phyloP scores from a whole-genome alignment of 2,329 filamentous ascomycete genomes.

The Aspergillus udagawae region DNA sequence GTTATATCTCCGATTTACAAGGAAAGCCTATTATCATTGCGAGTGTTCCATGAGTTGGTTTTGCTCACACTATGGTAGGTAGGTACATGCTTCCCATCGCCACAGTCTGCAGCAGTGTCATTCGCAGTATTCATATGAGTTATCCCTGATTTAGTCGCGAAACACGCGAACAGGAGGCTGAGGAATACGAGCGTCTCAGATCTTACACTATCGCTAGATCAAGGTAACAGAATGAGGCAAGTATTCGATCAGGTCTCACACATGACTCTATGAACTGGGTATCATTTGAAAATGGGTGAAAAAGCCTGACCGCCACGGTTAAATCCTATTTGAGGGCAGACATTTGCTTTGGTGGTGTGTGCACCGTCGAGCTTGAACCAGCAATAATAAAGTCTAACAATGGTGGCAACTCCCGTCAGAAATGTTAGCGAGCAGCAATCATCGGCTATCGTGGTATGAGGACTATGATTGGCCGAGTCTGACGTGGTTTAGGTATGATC shows the following conservation, averaged over 20 bases:
- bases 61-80: too few species aligned
- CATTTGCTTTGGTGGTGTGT: constrained; percentile 8
- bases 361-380: constrained; percentile 11
- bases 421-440: constrained; percentile 8
- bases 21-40: not conserved
- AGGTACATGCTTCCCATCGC: not conserved
- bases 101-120: not conserved
- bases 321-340: constrained; percentile 3
- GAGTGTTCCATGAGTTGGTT: not conserved
- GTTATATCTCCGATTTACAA: not conserved
- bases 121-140: not conserved
- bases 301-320: not conserved
- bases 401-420: not conserved
- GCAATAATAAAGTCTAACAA: not conserved
- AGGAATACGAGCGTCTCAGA: not conserved
- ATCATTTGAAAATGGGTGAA: not conserved
- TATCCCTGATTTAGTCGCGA: not conserved
- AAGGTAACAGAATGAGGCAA: not conserved
- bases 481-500: constrained; percentile 6
- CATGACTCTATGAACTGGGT: not conserved
- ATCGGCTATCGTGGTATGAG: constrained; percentile 4
- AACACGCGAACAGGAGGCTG: not conserved
- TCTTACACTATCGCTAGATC: not conserved
- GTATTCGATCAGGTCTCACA: not conserved
- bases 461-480: constrained; percentile 9